Evolutionary conservation across 2,329 filamentous ascomycete genomes (phyloP).

Genomic region (Dothideomycetes sp.): DNA sequence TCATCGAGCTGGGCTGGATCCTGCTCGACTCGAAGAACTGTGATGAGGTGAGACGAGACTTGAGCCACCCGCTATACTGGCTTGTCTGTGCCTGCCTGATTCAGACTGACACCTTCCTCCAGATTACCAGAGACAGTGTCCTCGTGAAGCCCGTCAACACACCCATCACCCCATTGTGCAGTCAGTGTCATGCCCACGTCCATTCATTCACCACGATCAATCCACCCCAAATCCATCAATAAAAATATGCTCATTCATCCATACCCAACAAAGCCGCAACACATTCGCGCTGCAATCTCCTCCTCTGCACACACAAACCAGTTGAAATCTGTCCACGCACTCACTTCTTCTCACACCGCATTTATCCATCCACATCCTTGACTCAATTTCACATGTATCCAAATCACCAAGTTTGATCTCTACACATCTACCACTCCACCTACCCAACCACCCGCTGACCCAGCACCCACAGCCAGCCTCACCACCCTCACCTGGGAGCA

Average conservation of each 20-base stretch:
- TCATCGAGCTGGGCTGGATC: slow-evolving; percentile 98
- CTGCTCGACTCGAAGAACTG: slow-evolving; percentile 81
- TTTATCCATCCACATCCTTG: no score
- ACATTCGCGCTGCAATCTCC: no score
- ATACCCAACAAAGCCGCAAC: no score
- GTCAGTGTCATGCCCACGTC: slow-evolving; percentile 51
- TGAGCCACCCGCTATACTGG: no score
- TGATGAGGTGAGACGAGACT: slow-evolving; percentile 63
- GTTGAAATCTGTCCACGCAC: background rate
- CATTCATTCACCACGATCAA: background rate
- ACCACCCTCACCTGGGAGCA: slow-evolving; percentile 99
- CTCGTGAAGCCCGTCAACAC: slow-evolving; percentile 98
- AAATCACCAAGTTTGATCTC: no score
- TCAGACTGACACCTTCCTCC: slow-evolving; percentile 12
- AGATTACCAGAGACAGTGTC: slow-evolving; percentile 92
- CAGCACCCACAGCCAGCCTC: slow-evolving; percentile 84
- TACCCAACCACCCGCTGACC: no score
- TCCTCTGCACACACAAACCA: background rate
- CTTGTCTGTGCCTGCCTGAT: no score
- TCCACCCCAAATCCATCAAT: slow-evolving; percentile 15
- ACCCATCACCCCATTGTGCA: slow-evolving; percentile 95
- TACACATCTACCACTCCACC: no score
- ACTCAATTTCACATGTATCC: no score
- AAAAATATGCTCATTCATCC: slow-evolving; percentile 18
- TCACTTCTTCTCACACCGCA: background rate